These are phyloP conservation scores for Fomitopsis serialis DNA, from an alignment of 768 basidiomycete genomes.

Conservation along the genomic window DNA sequence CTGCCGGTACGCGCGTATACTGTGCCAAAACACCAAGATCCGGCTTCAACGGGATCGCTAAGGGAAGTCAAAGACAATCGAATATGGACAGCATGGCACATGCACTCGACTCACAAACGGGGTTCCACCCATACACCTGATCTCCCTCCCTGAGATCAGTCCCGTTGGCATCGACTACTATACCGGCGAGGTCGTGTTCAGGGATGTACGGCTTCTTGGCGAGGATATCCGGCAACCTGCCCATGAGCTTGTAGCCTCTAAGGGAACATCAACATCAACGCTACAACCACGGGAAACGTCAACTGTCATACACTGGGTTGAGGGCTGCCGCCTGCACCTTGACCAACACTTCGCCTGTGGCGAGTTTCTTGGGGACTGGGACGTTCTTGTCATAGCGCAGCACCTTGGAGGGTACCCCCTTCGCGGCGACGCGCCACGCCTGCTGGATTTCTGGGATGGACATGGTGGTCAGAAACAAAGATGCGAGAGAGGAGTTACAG, in stretches of 20 bases:
- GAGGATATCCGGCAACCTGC: too few species aligned
- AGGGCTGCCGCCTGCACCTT: conserved; percentile 51
- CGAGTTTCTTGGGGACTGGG: conserved; percentile 28
- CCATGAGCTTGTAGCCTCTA: too few species aligned
- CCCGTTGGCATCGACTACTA: conserved; percentile 50
- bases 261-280: not conserved
- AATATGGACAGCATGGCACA: not conserved
- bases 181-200: conserved; percentile 62
- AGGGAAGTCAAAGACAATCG: not conserved
- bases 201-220: conserved; percentile 46
- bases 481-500: not conserved
- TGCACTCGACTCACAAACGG: conserved; percentile 25
- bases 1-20: conserved; percentile 44
- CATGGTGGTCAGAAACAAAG: not conserved
- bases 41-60: conserved; percentile 28
- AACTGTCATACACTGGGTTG: conserved; percentile 51
- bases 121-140: conserved; percentile 54
- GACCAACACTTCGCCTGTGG: conserved; percentile 42
- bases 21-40: conserved; percentile 55
- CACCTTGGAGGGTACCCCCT: conserved; percentile 25
- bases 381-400: conserved; percentile 22
- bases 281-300: not conserved
- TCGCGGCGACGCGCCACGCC: conserved; percentile 24
- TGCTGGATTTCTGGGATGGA: conserved; percentile 14
- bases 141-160: conserved; percentile 53